A percentile compares a stretch with the other conserved stretches of the same genome.
phyloP scores from a whole-genome alignment of 2,329 filamentous ascomycete genomes.

The Dothistroma septosporum region DNA sequence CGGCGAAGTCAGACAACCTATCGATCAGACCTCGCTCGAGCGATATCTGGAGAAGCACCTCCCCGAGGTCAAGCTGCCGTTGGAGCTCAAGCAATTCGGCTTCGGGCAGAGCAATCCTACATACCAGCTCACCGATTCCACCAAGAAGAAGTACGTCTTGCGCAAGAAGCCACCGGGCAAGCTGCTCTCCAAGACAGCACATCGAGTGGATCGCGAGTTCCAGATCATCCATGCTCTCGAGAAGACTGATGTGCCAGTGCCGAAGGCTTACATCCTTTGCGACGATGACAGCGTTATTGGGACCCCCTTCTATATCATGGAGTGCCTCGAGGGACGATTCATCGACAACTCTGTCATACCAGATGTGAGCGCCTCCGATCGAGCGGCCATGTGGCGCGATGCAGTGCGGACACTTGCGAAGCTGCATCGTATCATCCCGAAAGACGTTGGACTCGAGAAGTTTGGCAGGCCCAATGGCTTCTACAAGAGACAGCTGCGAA shows the following conservation, averaged over 20 bases:
- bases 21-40: conserved; percentile 75
- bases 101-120: conserved; percentile 91
- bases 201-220: conserved; percentile 95
- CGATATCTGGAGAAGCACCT: conserved; percentile 71
- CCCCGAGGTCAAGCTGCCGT: conserved; percentile 73
- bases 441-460: conserved; percentile 61
- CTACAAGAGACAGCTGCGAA: conserved; percentile 79
- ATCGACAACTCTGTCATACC: conserved; percentile 85
- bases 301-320: conserved; percentile 96
- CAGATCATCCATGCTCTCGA: conserved; percentile 78
- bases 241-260: conserved; percentile 79
- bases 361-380: conserved; percentile 61
- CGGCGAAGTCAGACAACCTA: conserved; percentile 79
- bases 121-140: conserved; percentile 76
- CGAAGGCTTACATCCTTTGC: conserved; percentile 77
- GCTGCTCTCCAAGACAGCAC: conserved; percentile 86
- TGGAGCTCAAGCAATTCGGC: conserved; percentile 91
- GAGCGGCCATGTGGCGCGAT: conserved; percentile 77
- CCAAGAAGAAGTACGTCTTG: conserved; percentile 72
- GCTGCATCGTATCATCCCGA: conserved; percentile 71
- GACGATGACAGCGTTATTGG: conserved; percentile 76
- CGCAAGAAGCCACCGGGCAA: conserved; percentile 95
- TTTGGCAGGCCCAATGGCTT: conserved; percentile 75
- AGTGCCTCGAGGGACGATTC: conserved; percentile 88
- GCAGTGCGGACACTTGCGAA: conserved; percentile 78